A percentile compares a stretch with the other conserved stretches of the same genome.
Conservation (phyloP, 2,329 filamentous ascomycete genomes). For the Trichocomaceae sp. region DNA sequence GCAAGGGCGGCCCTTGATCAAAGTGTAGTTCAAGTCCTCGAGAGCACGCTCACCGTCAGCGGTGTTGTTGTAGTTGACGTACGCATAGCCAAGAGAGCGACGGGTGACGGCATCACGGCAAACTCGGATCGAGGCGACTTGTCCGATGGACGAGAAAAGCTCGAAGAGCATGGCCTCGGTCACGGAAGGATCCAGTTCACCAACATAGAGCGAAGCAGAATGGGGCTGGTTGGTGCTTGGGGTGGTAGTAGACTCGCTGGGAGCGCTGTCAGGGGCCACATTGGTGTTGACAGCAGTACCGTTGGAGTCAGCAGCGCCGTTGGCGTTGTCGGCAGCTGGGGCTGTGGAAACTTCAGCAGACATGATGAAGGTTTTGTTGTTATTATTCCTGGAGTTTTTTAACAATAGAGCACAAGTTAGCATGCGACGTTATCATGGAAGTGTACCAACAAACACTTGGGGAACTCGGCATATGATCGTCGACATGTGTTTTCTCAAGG, state of each 20-base stretch:
- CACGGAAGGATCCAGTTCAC: conserved; percentile 94
- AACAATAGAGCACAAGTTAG: background rate
- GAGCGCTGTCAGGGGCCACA: conserved; percentile 33
- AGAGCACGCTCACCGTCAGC: conserved; percentile 94
- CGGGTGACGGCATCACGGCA: conserved; percentile 98
- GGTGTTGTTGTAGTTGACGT: conserved; percentile 99
- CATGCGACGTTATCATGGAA: background rate
- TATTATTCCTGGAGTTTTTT: conserved; percentile 50
- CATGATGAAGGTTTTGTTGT: conserved; percentile 58
- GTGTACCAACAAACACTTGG: background rate
- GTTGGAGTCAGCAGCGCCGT: conserved; percentile 28
- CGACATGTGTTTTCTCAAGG: background rate
- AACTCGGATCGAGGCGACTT: conserved; percentile 97
- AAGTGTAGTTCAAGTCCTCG: conserved; percentile 98
- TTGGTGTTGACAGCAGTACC: conserved; percentile 67
- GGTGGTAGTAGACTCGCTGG: conserved; percentile 49
- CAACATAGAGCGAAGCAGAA: conserved; percentile 96
- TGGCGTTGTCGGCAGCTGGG: conserved; percentile 57
- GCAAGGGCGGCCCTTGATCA: conserved; percentile 98
- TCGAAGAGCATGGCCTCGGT: conserved; percentile 99
- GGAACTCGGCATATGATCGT: background rate
- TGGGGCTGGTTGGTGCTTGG: conserved; percentile 75
- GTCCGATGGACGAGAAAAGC: conserved; percentile 98
- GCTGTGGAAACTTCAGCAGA: conserved; percentile 71
- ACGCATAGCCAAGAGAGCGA: conserved; percentile 97